Percentiles rank a stretch among this genome's conserved stretches.
phyloP scores from a whole-genome alignment of 2,329 filamentous ascomycete genomes.

The Cladosporium colombiae region DNA sequence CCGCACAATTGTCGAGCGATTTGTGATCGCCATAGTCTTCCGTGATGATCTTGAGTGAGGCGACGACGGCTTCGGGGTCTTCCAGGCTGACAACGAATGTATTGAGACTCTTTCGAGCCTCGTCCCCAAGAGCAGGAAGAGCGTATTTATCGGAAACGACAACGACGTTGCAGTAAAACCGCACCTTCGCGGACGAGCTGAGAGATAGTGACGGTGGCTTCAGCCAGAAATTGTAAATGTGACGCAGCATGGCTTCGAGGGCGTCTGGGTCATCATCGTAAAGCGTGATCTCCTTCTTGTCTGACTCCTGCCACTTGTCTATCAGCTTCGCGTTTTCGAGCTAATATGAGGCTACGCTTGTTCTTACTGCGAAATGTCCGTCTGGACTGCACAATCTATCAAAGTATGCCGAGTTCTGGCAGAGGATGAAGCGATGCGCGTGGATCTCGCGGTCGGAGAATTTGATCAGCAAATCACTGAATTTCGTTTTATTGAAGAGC shows the following conservation, averaged over 20 bases:
- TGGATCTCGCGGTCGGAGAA: not conserved
- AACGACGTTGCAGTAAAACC: not conserved
- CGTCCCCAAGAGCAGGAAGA: not conserved
- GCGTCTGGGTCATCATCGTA: conserved; percentile 2
- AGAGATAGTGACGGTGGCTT: not conserved
- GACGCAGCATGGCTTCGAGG: not conserved
- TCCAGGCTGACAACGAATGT: not conserved
- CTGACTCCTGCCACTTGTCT: not conserved
- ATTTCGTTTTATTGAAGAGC: not conserved
- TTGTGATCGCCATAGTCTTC: not conserved
- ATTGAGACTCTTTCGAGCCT: not conserved
- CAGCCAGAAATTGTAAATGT: not conserved
- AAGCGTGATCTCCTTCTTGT: not conserved
- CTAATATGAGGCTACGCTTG: not conserved
- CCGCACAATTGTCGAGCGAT: not conserved
- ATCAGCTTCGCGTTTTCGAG: not conserved
- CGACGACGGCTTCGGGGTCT: not conserved
- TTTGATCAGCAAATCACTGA: not conserved
- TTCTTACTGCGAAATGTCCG: not conserved
- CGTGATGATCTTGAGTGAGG: not conserved
- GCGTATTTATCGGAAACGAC: conserved; percentile 1
- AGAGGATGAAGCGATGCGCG: not conserved
- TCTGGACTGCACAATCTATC: not conserved
- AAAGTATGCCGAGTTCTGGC: not conserved
- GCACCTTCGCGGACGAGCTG: not conserved